Evolutionary conservation across 768 basidiomycete species (phyloP).

Genomic region (Tylopilus plumbeoviolaceoides): DNA sequence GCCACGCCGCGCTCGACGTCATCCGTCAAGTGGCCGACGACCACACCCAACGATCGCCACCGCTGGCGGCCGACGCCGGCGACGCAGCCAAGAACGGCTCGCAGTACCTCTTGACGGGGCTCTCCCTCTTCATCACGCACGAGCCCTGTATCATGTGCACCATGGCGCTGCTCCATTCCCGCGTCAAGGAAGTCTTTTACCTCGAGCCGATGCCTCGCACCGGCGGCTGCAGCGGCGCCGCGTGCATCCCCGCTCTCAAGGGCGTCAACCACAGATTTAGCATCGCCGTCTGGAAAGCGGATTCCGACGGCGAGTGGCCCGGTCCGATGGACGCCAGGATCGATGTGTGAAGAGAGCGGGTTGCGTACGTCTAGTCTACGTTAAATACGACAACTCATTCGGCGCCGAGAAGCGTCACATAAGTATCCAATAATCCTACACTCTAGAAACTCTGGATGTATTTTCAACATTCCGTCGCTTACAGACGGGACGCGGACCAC

Average conservation of each 20-base stretch:
- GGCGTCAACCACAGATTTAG: slow-evolving; percentile 88
- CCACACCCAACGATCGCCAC: slow-evolving; percentile 29
- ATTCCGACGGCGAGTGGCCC: neutral
- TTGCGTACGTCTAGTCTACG: neutral
- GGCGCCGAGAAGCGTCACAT: too few species aligned
- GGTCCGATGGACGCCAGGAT: slow-evolving; percentile 18
- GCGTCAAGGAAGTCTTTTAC: slow-evolving; percentile 85
- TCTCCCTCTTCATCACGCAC: slow-evolving; percentile 85
- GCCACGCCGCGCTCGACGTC: slow-evolving; percentile 79
- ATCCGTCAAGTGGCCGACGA: slow-evolving; percentile 63
- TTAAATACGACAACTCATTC: neutral
- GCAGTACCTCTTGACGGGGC: slow-evolving; percentile 84
- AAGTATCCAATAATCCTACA: neutral
- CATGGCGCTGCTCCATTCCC: slow-evolving; percentile 93
- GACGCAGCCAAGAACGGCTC: slow-evolving; percentile 50
- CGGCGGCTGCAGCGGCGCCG: slow-evolving; percentile 80
- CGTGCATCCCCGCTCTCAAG: slow-evolving; percentile 73
- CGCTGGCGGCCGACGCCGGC: neutral
- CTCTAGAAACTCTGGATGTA: neutral
- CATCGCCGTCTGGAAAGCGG: slow-evolving; percentile 61
- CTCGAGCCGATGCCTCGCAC: slow-evolving; percentile 69
- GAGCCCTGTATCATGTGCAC: slow-evolving; percentile 98
- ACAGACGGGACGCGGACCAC: slow-evolving; percentile 14
- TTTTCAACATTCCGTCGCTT: neutral
- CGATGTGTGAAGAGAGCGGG: slow-evolving; percentile 25